Evolutionary conservation across 257 asterid genomes (phyloP).

Genomic region (Nicotiana paniculata): DNA sequence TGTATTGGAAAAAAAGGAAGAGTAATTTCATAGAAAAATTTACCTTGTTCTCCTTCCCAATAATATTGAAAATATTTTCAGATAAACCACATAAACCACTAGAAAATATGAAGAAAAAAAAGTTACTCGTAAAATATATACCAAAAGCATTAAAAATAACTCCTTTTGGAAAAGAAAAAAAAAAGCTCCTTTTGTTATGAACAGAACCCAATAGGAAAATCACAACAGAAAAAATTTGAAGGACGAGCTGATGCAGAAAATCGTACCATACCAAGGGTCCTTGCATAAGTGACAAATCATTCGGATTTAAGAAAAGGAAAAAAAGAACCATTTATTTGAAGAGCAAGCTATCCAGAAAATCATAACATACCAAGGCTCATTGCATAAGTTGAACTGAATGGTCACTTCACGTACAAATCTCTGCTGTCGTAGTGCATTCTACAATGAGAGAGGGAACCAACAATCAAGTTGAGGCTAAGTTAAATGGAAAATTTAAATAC

Average conservation of each 20-base stretch:
- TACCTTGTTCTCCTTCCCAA: neutral
- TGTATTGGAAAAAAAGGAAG: neutral
- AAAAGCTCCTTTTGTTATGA: neutral
- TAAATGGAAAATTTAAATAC: neutral
- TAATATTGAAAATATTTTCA: neutral
- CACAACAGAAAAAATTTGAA: neutral
- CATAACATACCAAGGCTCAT: conserved; percentile 88
- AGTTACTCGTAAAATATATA: neutral
- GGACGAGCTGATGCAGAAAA: neutral
- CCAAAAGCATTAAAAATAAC: neutral
- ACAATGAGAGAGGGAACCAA: conserved; percentile 8
- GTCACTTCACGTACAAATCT: conserved; percentile 92
- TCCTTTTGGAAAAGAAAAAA: no score
- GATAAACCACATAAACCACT: neutral
- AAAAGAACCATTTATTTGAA: neutral
- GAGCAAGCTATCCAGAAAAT: neutral
- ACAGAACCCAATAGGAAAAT: neutral
- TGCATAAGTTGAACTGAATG: conserved; percentile 80
- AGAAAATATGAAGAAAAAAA: neutral
- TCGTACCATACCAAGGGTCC: neutral
- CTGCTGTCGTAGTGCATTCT: conserved; percentile 94
- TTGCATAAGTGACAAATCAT: neutral
- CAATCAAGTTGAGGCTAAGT: neutral
- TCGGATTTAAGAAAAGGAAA: neutral
- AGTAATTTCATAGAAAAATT: neutral